Conservation (phyloP, 768 basidiomycete species). For the Suillus occidentalis region DNA sequence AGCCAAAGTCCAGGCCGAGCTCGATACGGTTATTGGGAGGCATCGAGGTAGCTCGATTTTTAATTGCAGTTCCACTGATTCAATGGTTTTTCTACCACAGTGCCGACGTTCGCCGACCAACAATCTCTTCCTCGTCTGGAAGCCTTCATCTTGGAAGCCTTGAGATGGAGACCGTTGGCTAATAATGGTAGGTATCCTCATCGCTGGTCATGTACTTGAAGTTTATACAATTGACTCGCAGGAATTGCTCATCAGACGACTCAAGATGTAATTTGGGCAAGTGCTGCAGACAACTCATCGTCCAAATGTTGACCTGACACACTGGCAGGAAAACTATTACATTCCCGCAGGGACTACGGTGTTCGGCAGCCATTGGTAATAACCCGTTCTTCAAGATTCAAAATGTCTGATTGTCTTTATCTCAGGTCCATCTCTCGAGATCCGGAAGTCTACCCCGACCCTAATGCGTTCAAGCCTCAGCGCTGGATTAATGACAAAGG, state of each 20-base stretch:
- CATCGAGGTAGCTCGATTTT: slow-evolving; percentile 21
- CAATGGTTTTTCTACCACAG: slow-evolving; percentile 11
- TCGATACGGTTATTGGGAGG: slow-evolving; percentile 31
- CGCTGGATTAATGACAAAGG: too few species aligned
- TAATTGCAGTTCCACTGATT: background rate
- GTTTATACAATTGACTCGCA: background rate
- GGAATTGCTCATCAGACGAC: background rate
- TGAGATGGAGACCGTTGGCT: slow-evolving; percentile 31
- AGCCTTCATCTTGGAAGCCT: slow-evolving; percentile 20
- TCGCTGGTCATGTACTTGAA: background rate
- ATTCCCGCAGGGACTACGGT: too few species aligned
- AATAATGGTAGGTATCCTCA: slow-evolving; percentile 14
- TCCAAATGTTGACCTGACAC: too few species aligned
- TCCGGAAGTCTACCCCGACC: too few species aligned
- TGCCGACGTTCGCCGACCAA: slow-evolving; percentile 32
- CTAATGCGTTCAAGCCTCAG: too few species aligned
- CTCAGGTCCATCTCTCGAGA: too few species aligned
- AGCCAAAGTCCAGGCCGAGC: slow-evolving; percentile 31
- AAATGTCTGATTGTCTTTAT: too few species aligned
- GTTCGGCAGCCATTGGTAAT: too few species aligned
- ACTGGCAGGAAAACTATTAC: too few species aligned
- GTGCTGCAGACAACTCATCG: too few species aligned
- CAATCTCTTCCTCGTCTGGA: slow-evolving; percentile 20
- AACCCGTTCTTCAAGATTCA: too few species aligned
- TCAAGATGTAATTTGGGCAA: too few species aligned